These are phyloP conservation scores for Candida mesenterica DNA, from an alignment of 1,139 yeast species.

Conservation along the genomic window DNA sequence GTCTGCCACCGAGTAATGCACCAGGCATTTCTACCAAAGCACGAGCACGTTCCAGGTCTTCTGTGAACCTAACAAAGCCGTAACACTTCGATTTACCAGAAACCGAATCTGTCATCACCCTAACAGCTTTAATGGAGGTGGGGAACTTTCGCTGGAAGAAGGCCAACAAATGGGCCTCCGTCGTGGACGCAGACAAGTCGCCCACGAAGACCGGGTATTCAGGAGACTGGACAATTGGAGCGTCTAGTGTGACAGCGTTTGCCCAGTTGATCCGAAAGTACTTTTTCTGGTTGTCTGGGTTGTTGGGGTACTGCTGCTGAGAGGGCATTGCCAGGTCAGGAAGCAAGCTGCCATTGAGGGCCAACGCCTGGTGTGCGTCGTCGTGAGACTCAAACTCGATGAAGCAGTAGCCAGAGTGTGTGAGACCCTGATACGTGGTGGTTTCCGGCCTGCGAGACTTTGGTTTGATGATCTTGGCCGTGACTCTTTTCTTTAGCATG, in stretches of 20 bases:
- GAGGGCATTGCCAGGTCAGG: slow-evolving; percentile 56
- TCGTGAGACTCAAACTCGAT: slow-evolving; percentile 62
- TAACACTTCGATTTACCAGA: slow-evolving; percentile 74
- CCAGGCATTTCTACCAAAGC: slow-evolving; percentile 75
- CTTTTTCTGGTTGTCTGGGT: slow-evolving; percentile 56
- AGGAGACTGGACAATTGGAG: slow-evolving; percentile 49
- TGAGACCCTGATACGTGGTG: slow-evolving; percentile 26
- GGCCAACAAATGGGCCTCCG: slow-evolving; percentile 66
- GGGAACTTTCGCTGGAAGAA: slow-evolving; percentile 63
- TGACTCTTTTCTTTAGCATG: slow-evolving; percentile 38
- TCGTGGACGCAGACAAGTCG: slow-evolving; percentile 69
- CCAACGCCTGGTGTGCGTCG: slow-evolving; percentile 64
- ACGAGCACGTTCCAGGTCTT: slow-evolving; percentile 60
- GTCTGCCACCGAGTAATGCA: slow-evolving; percentile 70
- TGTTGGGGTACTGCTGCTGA: slow-evolving; percentile 40
- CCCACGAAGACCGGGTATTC: slow-evolving; percentile 76
- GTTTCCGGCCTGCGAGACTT: slow-evolving; percentile 22
- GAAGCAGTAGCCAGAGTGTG: slow-evolving; percentile 75
- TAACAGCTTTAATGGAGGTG: slow-evolving; percentile 61
- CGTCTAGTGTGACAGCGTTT: slow-evolving; percentile 58
- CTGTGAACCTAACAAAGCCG: slow-evolving; percentile 71
- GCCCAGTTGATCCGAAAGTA: slow-evolving; percentile 74
- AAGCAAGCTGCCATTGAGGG: slow-evolving; percentile 61
- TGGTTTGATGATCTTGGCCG: slow-evolving; percentile 56
- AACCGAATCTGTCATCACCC: slow-evolving; percentile 74